Evolutionary conservation across 495 filamentous ascomycete genomes (phyloP), one percentile per base, ranked within the genome.

Genomic region (Endocarpon pusillum): DNA sequence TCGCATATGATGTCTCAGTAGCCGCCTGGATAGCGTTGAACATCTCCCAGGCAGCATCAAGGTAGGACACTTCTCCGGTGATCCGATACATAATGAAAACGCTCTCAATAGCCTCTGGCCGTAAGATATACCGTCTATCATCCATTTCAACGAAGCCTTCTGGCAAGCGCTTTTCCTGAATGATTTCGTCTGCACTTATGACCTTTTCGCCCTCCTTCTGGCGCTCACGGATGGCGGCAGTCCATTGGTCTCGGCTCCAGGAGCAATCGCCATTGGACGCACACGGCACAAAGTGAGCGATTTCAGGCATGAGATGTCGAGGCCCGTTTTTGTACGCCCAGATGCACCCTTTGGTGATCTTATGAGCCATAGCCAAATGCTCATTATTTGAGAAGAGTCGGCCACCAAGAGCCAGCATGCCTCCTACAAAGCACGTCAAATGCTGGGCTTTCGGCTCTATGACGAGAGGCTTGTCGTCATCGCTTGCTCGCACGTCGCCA

Each of bases 341-440:
- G 10, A 81, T 71, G 46, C 83, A 93, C 8, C 84, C 84, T 35
- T 85, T 80, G 0, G 80, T 73, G 2, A 93, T 64, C 42, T 73
- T 77, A 38, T 64, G 61, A 3, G 71, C 84, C 18, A 83, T 66
- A 35, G 77, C 63, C 12, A 84, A 58, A 46, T 92, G 78, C 21
- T 61, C 63, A 2, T 67, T 61, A 10, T 64, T 62, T 6, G 65
- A 58, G 40, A 86, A 85, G 21, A 84, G 62, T 42, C 75, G 75
- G 15, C 75, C 75, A 11, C 73, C 80, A 42, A 93, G 61, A 2
- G 67, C 83, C 35, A 85, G 73, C 78, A 89, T 86, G 26, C 81
- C 83, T 4, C 84, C 83, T n/a, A 74, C 62, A 45, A 89, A 91
- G 47, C 83, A 93, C 14, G 75, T 73, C 19, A 82, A 60, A 57